Conservation (phyloP, 2,329 filamentous ascomycete genomes). For the Talaromyces islandicus region DNA sequence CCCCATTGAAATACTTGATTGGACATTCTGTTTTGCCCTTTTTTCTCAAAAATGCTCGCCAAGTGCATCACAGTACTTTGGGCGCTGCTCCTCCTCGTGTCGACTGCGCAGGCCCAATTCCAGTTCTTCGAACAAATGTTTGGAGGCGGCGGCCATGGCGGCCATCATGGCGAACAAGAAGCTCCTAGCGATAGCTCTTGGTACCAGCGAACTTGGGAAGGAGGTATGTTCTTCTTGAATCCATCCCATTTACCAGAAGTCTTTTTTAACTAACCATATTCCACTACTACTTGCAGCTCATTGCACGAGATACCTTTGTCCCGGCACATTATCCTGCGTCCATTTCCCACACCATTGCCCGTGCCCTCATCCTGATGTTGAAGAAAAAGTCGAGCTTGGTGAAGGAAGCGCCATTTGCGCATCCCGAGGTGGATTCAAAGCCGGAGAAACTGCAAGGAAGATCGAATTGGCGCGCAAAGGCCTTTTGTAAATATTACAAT, state of each 20-base stretch:
- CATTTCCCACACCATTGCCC: slow-evolving; percentile 97
- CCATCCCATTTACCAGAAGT: neutral
- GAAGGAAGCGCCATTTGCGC: slow-evolving; percentile 45
- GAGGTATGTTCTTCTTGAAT: slow-evolving; percentile 44
- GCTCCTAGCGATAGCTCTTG: slow-evolving; percentile 75
- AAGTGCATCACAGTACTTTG: slow-evolving; percentile 24
- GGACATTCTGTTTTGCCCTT: neutral
- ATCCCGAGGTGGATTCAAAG: slow-evolving; percentile 43
- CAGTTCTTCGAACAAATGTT: slow-evolving; percentile 99
- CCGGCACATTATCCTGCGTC: slow-evolving; percentile 89
- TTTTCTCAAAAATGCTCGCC: slow-evolving; percentile 18
- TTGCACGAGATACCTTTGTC: slow-evolving; percentile 91
- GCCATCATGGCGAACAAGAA: slow-evolving; percentile 58
- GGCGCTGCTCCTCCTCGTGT: slow-evolving; percentile 53
- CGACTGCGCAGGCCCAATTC: slow-evolving; percentile 69
- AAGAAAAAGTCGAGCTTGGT: slow-evolving; percentile 67
- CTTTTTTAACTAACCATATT: slow-evolving; percentile 3
- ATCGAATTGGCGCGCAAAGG: slow-evolving; percentile 47
- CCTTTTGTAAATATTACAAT: slow-evolving; percentile 29
- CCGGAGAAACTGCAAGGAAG: slow-evolving; percentile 42
- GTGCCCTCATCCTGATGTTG: slow-evolving; percentile 69
- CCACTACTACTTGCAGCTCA: slow-evolving; percentile 49
- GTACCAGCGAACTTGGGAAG: slow-evolving; percentile 67
- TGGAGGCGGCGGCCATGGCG: slow-evolving; percentile 53
- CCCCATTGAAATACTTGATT: neutral